phyloP scores from a whole-genome alignment of 2,329 filamentous ascomycete genomes.

The Exophiala viscosa region DNA sequence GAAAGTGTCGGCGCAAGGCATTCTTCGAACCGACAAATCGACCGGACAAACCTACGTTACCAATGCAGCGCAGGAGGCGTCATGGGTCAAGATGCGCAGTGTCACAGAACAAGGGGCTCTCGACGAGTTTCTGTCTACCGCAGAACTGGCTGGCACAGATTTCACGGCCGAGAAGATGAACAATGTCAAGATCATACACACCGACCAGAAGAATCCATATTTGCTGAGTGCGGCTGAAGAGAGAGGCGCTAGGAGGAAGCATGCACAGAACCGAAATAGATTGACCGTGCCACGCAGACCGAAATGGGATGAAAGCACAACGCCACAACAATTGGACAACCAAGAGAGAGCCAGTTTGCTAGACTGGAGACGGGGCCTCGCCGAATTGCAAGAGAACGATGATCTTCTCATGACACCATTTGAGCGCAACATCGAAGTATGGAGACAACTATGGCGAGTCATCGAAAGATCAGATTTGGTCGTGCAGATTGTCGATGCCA shows the following conservation, averaged over 20 bases:
- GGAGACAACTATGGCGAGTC: conserved; percentile 96
- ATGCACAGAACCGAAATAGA: conserved; percentile 71
- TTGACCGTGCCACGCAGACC: conserved; percentile 88
- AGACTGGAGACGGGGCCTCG: conserved; percentile 83
- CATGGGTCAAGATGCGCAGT: conserved; percentile 99
- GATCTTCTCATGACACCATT: conserved; percentile 97
- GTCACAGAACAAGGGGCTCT: conserved; percentile 95
- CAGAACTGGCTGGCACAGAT: conserved; percentile 94
- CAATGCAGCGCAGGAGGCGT: conserved; percentile 82
- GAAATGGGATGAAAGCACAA: conserved; percentile 81
- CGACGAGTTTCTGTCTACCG: conserved; percentile 93
- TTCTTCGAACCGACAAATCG: conserved; percentile 62
- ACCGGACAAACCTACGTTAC: conserved; percentile 89
- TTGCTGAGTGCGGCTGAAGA: conserved; percentile 83
- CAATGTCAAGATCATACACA: conserved; percentile 97
- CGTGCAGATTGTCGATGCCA: conserved; percentile 96
- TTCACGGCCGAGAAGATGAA: conserved; percentile 99
- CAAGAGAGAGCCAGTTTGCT: conserved; percentile 77
- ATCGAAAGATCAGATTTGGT: conserved; percentile 94
- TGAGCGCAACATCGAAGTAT: conserved; percentile 94
- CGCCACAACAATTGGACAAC: conserved; percentile 72
- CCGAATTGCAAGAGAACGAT: conserved; percentile 88
- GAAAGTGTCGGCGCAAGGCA: conserved; percentile 63
- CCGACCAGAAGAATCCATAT: conserved; percentile 93
- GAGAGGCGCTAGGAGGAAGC: conserved; percentile 71